phyloP scores from a whole-genome alignment of 805 yeast genomes.

The Suhomyces emberorum region DNA sequence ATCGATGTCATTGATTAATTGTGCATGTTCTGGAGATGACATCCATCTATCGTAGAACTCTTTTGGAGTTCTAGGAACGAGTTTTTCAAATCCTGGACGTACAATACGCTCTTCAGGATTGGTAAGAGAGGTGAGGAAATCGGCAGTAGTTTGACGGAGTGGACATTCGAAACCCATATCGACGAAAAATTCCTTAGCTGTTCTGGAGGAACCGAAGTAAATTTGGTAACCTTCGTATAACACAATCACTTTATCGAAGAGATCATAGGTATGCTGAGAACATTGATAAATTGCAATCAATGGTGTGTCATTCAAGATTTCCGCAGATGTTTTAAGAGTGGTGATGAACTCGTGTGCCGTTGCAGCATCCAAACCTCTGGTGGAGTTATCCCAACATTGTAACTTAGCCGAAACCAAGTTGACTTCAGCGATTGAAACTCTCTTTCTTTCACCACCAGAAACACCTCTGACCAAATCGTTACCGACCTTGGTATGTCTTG shows the following conservation, averaged over 20 bases:
- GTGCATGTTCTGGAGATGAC: constrained; percentile 47
- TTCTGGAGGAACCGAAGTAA: constrained; percentile 41
- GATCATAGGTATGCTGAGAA: constrained; percentile 41
- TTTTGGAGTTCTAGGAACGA: constrained; percentile 51
- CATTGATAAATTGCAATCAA: constrained; percentile 28
- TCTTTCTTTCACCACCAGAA: constrained; percentile 29
- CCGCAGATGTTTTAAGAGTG: constrained; percentile 25
- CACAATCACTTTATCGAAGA: constrained; percentile 47
- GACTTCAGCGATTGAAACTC: constrained; percentile 28
- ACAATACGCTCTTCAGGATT: constrained; percentile 59
- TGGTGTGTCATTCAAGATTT: constrained; percentile 23
- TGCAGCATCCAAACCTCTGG: constrained; percentile 29
- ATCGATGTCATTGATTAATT: constrained; percentile 41
- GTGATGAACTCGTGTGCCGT: constrained; percentile 27
- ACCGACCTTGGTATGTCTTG: constrained; percentile 58
- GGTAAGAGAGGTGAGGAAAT: constrained; percentile 63
- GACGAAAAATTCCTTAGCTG: constrained; percentile 48
- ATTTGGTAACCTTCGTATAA: constrained; percentile 48
- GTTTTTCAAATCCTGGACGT: constrained; percentile 46
- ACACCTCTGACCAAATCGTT: constrained; percentile 47
- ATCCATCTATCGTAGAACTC: constrained; percentile 64
- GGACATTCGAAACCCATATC: constrained; percentile 63
- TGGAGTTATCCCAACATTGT: constrained; percentile 46
- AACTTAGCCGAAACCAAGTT: constrained; percentile 24
- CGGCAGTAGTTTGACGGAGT: constrained; percentile 65